Percentiles rank a stretch among this genome's conserved stretches.
Conservation (phyloP, 805 yeast genomes). For the Pichia sporocuriosa region DNA sequence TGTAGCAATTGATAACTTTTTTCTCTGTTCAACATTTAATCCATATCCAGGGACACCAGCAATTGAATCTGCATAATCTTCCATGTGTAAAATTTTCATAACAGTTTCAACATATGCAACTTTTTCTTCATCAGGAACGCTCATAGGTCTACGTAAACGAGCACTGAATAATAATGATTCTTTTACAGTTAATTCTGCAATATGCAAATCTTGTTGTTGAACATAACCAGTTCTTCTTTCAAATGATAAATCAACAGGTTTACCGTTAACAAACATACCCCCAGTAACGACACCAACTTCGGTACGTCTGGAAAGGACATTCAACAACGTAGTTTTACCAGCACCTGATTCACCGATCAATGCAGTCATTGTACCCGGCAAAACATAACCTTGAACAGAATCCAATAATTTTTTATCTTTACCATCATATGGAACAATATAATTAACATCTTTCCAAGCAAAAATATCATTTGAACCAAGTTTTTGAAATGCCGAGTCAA, state of each 20-base stretch:
- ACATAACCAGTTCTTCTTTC: constrained; percentile 51
- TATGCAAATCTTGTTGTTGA: constrained; percentile 49
- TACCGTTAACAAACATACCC: constrained; percentile 49
- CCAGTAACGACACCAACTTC: constrained; percentile 50
- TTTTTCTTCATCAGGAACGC: constrained; percentile 37
- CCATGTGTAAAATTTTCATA: constrained; percentile 36
- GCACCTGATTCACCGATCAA: constrained; percentile 64
- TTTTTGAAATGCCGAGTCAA: constrained; percentile 13
- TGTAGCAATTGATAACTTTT: constrained; percentile 48
- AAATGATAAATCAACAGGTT: constrained; percentile 40
- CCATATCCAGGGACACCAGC: constrained; percentile 42
- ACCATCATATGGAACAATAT: constrained; percentile 45
- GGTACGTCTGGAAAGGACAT: constrained; percentile 45
- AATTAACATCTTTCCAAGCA: constrained; percentile 58
- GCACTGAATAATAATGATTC: constrained; percentile 46
- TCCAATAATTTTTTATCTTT: constrained; percentile 36
- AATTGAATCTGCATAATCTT: constrained; percentile 44
- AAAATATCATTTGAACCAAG: constrained; percentile 42
- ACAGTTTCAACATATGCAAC: constrained; percentile 38
- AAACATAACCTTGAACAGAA: constrained; percentile 37
- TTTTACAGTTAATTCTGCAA: constrained; percentile 44
- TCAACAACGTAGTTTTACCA: constrained; percentile 53
- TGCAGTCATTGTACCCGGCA: constrained; percentile 53
- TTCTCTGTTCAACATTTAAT: constrained; percentile 48
- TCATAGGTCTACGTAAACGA: constrained; percentile 37